Evolutionary conservation across 2,329 filamentous ascomycete genomes (phyloP).

Genomic region (Chaetomium olivaceum): DNA sequence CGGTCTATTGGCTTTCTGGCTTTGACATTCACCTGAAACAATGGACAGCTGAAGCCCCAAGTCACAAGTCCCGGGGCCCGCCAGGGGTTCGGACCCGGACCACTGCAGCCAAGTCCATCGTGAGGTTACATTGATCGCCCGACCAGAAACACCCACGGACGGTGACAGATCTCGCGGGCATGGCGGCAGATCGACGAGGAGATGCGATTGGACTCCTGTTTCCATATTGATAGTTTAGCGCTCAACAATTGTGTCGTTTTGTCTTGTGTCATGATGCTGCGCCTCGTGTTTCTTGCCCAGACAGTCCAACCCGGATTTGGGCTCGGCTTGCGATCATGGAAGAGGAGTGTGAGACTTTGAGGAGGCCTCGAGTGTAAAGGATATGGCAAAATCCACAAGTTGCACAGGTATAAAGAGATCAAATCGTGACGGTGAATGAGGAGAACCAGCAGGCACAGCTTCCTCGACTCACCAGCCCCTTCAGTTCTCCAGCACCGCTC

Average conservation of each 20-base stretch:
- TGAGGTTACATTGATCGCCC: slow-evolving; percentile 15
- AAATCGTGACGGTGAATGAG: neutral
- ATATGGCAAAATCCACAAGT: neutral
- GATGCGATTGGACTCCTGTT: slow-evolving; percentile 28
- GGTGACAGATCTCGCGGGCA: neutral
- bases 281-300: slow-evolving; percentile 10
- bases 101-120: slow-evolving; percentile 8
- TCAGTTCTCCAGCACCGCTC: neutral
- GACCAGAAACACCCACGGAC: slow-evolving; percentile 14
- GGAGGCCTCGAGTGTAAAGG: neutral
- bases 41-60: slow-evolving; percentile 15
- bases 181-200: neutral
- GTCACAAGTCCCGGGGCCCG: neutral
- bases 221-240: neutral
- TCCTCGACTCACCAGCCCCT: neutral
- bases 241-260: slow-evolving; percentile 2
- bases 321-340: slow-evolving; percentile 14
- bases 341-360: neutral
- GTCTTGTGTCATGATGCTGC: slow-evolving; percentile 23
- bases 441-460: neutral
- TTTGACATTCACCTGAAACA: slow-evolving; percentile 7
- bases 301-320: neutral
- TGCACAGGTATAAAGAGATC: slow-evolving; percentile 14
- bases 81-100: neutral
- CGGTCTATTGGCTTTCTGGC: neutral